Evolutionary conservation across 805 yeast genomes (phyloP).

Genomic region (Candida loeiensis): DNA sequence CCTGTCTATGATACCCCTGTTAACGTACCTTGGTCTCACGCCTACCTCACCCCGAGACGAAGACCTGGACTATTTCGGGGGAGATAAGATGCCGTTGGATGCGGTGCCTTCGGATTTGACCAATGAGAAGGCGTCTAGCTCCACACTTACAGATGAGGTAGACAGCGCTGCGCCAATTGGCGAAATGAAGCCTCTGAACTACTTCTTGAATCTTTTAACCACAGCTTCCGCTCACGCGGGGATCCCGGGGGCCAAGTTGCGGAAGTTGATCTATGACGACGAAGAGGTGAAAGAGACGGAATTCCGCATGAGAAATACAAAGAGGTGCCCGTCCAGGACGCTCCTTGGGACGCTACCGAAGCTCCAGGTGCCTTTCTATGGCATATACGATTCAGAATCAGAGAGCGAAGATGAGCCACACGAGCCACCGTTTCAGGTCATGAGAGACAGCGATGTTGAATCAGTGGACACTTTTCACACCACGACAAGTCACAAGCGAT

Average conservation of each 20-base stretch:
- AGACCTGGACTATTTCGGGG: slow-evolving; percentile 1
- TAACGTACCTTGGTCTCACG: slow-evolving; percentile 1
- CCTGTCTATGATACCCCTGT: slow-evolving; percentile 11
- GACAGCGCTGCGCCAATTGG: slow-evolving; percentile 28
- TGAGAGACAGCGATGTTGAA: not conserved
- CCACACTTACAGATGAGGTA: slow-evolving; percentile 16
- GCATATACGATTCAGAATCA: slow-evolving; percentile 9
- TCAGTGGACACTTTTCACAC: slow-evolving; percentile 6
- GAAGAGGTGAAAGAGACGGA: slow-evolving; percentile 1
- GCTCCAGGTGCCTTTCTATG: slow-evolving; percentile 7
- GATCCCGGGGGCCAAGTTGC: slow-evolving; percentile 10
- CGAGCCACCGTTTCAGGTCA: not conserved
- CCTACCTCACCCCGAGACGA: slow-evolving; percentile 3
- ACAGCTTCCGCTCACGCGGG: slow-evolving; percentile 31
- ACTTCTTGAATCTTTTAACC: slow-evolving; percentile 27
- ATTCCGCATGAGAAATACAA: slow-evolving; percentile 1
- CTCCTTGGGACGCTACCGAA: slow-evolving; percentile 3
- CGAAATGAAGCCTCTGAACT: slow-evolving; percentile 21
- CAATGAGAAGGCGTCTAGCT: not conserved
- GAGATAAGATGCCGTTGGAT: slow-evolving; percentile 12
- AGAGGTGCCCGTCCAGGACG: not conserved
- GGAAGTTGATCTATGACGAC: slow-evolving; percentile 2
- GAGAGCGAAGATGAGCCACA: slow-evolving; percentile 1
- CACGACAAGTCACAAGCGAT: not conserved
- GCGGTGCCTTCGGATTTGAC: slow-evolving; percentile 1